Base-by-base conservation (phyloP, 2,329 filamentous ascomycete genomes). In the Phialocephala subalpina region DNA sequence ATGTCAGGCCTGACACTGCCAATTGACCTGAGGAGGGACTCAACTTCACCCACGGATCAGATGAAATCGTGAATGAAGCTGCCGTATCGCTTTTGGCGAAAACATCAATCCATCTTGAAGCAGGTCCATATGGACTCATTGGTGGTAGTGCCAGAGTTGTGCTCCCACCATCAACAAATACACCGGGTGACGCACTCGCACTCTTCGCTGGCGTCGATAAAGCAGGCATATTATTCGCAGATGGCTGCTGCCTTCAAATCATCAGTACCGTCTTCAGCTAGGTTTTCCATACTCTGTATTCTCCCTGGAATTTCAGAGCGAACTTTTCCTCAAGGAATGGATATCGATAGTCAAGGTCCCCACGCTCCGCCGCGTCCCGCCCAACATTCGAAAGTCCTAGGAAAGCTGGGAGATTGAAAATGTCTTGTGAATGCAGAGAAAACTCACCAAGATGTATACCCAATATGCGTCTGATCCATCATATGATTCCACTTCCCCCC, bases 401-500 rank as follows among this genome's bases (percentile, higher is more conserved):
- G n/a, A n/a, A n/a, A n/a, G n/a, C n/a, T n/a, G n/a, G n/a, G n/a
- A n/a, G n/a, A n/a, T n/a, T n/a, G n/a, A n/a, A n/a, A n/a, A 45
- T 45, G 2, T 29, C 12, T 3, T 8, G 49, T 45, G 27, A 52
- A 18, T 33, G 1, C n/a, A 22, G 45, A 56, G 45, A 36, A 22
- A 20, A 35, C 58, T 47, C 20, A 68, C 66, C 67, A 66, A 27
- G 27, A 42, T 2, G 65, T 66, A 29, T 70, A 70, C 18, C 68
- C 66, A 53, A 65, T 65, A 55, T 70, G 68, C 9, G 60, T 59
- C 20, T 70, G 68, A 36, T 67, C 64, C 66, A 70, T 67, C 64
- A 70, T 70, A 35, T 70, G 66, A 40, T 70, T 63, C 68, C 68
- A 70, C 42, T 70, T 70, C 16, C 66, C 66, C 16, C 63, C 65